Evolutionary conservation across 768 basidiomycete genomes (phyloP), one percentile per base, ranked within the genome.

Genomic region (Lactifluus echinatus): DNA sequence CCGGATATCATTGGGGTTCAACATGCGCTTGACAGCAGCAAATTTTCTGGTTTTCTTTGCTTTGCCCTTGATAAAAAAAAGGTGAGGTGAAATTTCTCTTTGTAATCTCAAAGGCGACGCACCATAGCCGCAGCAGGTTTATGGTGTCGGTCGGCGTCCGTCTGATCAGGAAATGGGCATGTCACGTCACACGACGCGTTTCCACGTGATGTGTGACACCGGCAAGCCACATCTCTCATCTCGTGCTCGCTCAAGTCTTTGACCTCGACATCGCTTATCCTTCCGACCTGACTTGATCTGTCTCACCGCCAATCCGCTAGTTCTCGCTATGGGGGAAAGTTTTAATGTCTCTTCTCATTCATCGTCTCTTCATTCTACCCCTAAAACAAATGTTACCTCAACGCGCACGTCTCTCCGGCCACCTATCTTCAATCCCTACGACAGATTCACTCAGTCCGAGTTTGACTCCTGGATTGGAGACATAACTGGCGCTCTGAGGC

Each of bases 11-110:
- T 87, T 90, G 0, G 95, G 95, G 68, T 93, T 93, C 57, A 97
- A 73, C 76, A 98, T 77, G 17, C 94, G 87, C 72, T 98, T 98
- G 45, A 95, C 92, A 10, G 84, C 74, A 2, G 93, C 95, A 69
- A 98, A 97, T 69, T 95, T 95, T 71, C 93, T 80, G 1, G 93
- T 94, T 70, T 93, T 95, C 71, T 91, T 92, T 28, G 89, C 90
- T 72, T 83, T 93, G 12, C 83, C 89, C 93, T 96, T 61, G 4
- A 43, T 31, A n/a, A 19, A 11, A 8, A 34, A 19, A 2, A 10
- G n/a, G 10, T 21, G 39, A 11, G 21, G 23, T 23, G 19, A 21
- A 21, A 12, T 40, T 40, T 19, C 12, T 19, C 8, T 23, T 10
- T 36, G 8, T 48, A 8, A 40, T 19, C 29, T 14, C n/a, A 48